A percentile compares a stretch with the other conserved stretches of the same genome.
These are phyloP conservation scores for Pseudozyma flocculosa DNA, from an alignment of 1,284 basidiomycete genomes.

Conservation along the genomic window DNA sequence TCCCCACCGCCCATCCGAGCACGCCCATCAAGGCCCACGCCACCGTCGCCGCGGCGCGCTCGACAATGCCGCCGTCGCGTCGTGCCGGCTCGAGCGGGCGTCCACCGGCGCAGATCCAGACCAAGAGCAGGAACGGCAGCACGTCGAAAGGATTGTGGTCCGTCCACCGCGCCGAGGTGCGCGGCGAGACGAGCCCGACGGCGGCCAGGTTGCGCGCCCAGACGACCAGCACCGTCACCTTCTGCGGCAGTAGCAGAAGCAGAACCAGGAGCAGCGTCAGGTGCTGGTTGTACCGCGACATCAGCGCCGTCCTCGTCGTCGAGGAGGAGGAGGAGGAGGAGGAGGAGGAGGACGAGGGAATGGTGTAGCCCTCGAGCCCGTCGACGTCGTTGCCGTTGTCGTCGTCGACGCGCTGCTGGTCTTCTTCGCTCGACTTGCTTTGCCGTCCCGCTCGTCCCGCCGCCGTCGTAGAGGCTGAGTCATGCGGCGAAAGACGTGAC, in stretches of 20 bases:
- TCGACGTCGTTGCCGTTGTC: neutral
- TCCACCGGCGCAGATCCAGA: constrained; percentile 40
- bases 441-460: too few relatives aligned
- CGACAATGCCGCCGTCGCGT: neutral
- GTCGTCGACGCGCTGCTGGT: neutral
- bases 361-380: neutral
- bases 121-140: constrained; percentile 68
- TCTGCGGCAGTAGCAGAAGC: constrained; percentile 81
- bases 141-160: constrained; percentile 74
- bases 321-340: too few relatives aligned
- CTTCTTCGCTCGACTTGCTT: neutral
- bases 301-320: neutral
- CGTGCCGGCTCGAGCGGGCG: constrained; percentile 23
- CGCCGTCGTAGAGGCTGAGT: too few relatives aligned
- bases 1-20: constrained; percentile 28
- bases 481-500: neutral
- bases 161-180: constrained; percentile 30
- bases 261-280: constrained; percentile 68
- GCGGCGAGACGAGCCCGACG: constrained; percentile 56
- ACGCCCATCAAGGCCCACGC: constrained; percentile 15
- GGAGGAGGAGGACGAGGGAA: too few relatives aligned
- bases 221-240: constrained; percentile 76
- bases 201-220: constrained; percentile 75
- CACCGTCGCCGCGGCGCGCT: constrained; percentile 8
- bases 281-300: constrained; percentile 62